Evolutionary conservation across 2,329 filamentous ascomycete species (phyloP).

Genomic region (Teratosphaeria zuluensis): DNA sequence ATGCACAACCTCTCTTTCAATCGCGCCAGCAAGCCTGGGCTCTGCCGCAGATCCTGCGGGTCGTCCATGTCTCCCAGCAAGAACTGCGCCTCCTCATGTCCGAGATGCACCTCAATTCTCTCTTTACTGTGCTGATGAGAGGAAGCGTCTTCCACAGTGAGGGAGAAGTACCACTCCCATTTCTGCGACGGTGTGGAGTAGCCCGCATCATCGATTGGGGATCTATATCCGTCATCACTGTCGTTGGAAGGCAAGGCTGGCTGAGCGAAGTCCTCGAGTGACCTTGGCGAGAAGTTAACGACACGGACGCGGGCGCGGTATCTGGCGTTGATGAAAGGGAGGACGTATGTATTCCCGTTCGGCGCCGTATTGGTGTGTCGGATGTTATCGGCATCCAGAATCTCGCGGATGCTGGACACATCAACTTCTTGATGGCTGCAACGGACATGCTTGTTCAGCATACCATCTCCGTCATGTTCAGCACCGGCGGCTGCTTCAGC

Average conservation of each 20-base stretch:
- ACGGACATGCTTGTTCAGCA: conserved; percentile 21
- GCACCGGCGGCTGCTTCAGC: conserved; percentile 6
- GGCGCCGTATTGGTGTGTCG: conserved; percentile 29
- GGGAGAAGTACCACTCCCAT: conserved; percentile 80
- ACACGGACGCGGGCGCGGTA: conserved; percentile 65
- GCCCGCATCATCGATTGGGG: conserved; percentile 4
- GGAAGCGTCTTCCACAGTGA: conserved; percentile 63
- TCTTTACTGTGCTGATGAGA: neutral
- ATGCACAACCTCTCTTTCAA: conserved; percentile 64
- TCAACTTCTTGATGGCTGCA: conserved; percentile 36
- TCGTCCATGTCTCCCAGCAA: conserved; percentile 47
- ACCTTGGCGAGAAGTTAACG: conserved; percentile 66
- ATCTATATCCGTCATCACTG: conserved; percentile 13
- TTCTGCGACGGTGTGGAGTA: conserved; percentile 23
- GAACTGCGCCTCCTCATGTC: conserved; percentile 47
- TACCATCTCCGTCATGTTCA: neutral
- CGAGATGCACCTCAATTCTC: conserved; percentile 57
- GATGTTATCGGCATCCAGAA: conserved; percentile 36
- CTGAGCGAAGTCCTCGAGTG: conserved; percentile 60
- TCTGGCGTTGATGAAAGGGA: conserved; percentile 46
- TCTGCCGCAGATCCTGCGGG: conserved; percentile 48
- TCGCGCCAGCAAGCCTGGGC: conserved; percentile 38
- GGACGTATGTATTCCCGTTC: conserved; percentile 10
- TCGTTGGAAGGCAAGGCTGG: conserved; percentile 21
- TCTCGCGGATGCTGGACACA: conserved; percentile 34